Evolutionary conservation across 2,329 filamentous ascomycete species (phyloP).

Genomic region (Cladosporium sp.): DNA sequence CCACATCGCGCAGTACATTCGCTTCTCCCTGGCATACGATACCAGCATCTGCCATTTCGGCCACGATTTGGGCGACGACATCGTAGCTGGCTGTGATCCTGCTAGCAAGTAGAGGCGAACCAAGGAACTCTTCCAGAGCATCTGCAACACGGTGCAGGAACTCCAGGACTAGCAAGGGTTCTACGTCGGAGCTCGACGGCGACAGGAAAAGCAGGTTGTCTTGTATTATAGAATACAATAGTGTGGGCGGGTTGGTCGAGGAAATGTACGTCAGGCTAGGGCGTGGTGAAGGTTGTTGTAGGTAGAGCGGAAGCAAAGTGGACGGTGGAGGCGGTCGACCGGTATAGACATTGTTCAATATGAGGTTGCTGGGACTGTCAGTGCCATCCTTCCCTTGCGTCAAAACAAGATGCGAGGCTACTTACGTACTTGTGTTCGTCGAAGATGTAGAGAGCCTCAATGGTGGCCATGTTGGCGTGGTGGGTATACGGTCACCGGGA

Average conservation of each 20-base stretch:
- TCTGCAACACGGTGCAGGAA: conserved; percentile 93
- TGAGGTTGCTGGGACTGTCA: conserved; percentile 54
- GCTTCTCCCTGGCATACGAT: conserved; percentile 86
- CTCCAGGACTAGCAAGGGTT: conserved; percentile 85
- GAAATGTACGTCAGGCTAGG: conserved; percentile 84
- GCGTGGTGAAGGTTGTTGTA: conserved; percentile 73
- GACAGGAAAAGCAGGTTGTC: conserved; percentile 82
- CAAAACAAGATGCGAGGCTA: conserved; percentile 17
- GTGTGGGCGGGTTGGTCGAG: conserved; percentile 75
- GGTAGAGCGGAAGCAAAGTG: conserved; percentile 79
- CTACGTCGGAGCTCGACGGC: conserved; percentile 78
- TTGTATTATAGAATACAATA: conserved; percentile 84
- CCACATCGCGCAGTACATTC: conserved; percentile 84
- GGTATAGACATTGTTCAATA: conserved; percentile 86
- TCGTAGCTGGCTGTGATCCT: conserved; percentile 91
- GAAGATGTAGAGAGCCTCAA: conserved; percentile 95
- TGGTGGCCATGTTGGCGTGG: conserved; percentile 54
- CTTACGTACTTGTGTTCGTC: conserved; percentile 82
- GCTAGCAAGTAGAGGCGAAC: conserved; percentile 75
- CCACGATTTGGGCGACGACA: conserved; percentile 85
- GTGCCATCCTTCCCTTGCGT: conserved; percentile 11
- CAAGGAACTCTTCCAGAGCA: conserved; percentile 89
- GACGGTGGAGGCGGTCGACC: conserved; percentile 73
- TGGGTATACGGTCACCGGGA: background rate
- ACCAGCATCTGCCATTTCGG: conserved; percentile 94